phyloP scores from a whole-genome alignment of 306 rosid genomes.

The Phaseolus lunatus region DNA sequence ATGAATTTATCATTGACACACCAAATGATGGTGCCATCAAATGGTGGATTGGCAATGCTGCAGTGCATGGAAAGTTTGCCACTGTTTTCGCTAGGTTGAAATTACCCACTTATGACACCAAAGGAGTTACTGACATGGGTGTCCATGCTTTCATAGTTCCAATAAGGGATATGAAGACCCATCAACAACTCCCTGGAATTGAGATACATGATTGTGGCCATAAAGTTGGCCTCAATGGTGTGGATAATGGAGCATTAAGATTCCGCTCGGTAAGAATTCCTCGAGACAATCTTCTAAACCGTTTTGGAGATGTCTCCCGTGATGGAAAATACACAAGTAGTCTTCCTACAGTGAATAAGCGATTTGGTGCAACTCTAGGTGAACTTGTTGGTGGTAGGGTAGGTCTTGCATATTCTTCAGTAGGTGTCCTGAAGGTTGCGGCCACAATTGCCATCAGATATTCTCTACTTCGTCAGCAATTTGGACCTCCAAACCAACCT shows the following conservation, averaged over 20 bases:
- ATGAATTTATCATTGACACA: conserved; percentile 84
- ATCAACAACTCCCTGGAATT: conserved; percentile 88
- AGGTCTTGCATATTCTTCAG: conserved; percentile 92
- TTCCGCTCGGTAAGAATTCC: conserved; percentile 90
- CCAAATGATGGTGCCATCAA: conserved; percentile 98
- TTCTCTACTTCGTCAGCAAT: conserved; percentile 91
- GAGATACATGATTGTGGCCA: conserved; percentile 98
- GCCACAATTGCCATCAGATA: conserved; percentile 85
- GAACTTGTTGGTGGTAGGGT: conserved; percentile 99
- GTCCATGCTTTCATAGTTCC: conserved; percentile 98
- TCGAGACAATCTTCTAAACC: conserved; percentile 91
- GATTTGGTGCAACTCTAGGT: conserved; percentile 94
- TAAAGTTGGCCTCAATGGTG: conserved; percentile 95
- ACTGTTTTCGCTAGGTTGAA: conserved; percentile 84
- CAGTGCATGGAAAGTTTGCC: conserved; percentile 97
- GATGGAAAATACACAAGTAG: conserved; percentile 90
- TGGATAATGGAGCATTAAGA: conserved; percentile 93
- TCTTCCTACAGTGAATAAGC: conserved; percentile 78
- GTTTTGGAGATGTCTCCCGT: conserved; percentile 94
- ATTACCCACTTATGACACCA: conserved; percentile 70
- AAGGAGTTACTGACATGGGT: conserved; percentile 89
- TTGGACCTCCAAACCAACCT: conserved; percentile 95
- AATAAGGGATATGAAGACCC: conserved; percentile 85
- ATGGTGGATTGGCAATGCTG: conserved; percentile 99
- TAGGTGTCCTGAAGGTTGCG: conserved; percentile 82